Base-by-base conservation (phyloP, 306 rosid species). In the Psophocarpus tetragonolobus region DNA sequence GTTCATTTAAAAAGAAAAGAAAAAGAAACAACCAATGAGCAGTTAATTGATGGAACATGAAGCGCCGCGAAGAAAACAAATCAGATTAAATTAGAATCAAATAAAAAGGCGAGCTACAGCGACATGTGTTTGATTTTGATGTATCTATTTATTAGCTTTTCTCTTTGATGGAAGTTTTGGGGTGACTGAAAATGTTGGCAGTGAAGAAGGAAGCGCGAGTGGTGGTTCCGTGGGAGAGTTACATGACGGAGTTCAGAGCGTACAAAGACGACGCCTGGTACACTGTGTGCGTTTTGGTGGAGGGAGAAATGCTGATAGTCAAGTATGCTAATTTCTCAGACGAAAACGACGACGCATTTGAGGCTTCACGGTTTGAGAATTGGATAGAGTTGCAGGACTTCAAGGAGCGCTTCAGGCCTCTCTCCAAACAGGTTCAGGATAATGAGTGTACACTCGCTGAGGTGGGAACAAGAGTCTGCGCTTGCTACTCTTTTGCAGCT, bases 241-340 rank as follows among this genome's bases (percentile, higher is more conserved):
- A 71, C 72, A 11, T 5, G 3, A 32, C 48, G 3, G 89, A 86
- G 62, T 86, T 79, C 66, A 41, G 71, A 68, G 11, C 73, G 0
- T 13, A 10, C 23, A 38, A 66, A 0, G 89, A 86, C 9, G 89
- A 86, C 0, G 89, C 89, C 0, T 86, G 89, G 89, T 86, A 86
- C 45, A 4, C 80, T 0, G 89, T 76, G 0, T 13, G 50, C 36
- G 60, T 51, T 0, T 63, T 70, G 6, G 0, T 80, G 0, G 83
- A 66, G 1, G 61, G 48, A 0, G 36, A 67, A 0, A 8, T 26
- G 8, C 64, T 86, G 5, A 50, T 36, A 10, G 8, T 86, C 0
- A 75, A 53, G 32, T 83, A 38, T 39, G 1, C 1, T 0, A 14
- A 60, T 23, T 76, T 80, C 75, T 24, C 75, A 0, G 72, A 41